Evolutionary conservation across 495 filamentous ascomycete species (phyloP), one percentile per base, ranked within the genome.

Genomic region (Melanomma pulvis-pyrius): DNA sequence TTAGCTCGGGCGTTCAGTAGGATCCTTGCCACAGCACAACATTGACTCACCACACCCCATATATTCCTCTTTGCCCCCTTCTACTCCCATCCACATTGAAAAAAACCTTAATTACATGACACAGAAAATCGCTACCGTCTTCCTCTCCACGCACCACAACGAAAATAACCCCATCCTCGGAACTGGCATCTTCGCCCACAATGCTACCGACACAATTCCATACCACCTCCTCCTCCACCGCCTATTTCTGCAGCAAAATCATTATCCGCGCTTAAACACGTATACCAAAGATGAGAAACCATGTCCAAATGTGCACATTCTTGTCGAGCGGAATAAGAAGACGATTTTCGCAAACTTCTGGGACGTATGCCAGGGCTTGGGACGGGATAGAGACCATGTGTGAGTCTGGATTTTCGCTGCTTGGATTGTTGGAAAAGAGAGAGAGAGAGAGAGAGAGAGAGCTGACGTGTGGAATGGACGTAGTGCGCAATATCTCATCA

Each of bases 211-310:
- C 17, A 1, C 26, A 32, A 6, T 55, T 7, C 52, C 52, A 12
- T 55, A 55, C 52, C 28, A 36, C 15, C 52, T 55, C 28, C 52
- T 55, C 19, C 52, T 55, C 17, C n/a, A 22, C 2, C 52, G 52
- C 9, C 52, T 55, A 2, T 34, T n/a, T 29, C 28, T 55, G 3
- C 52, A 32, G 22, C 26, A 12, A 19, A 26, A 32, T 8, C 29
- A 39, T 28, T 55, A 32, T 17, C 6, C 19, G 7, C 24, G 26
- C 21, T 24, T 53, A 19, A 53, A 53, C 24, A 53, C 50, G 24
- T 53, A 53, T 28, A 29, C 15, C 5, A 28, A 5, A 3, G 8
- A 53, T 5, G 26, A 53, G 8, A 13, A 5, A 12, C 24, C 8
- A 28, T n/a, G 6, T 34, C 15, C 34, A 19, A 19, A 24, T 2